Base-by-base conservation (phyloP, 1,284 basidiomycete genomes). In the Trametes versicolor region DNA sequence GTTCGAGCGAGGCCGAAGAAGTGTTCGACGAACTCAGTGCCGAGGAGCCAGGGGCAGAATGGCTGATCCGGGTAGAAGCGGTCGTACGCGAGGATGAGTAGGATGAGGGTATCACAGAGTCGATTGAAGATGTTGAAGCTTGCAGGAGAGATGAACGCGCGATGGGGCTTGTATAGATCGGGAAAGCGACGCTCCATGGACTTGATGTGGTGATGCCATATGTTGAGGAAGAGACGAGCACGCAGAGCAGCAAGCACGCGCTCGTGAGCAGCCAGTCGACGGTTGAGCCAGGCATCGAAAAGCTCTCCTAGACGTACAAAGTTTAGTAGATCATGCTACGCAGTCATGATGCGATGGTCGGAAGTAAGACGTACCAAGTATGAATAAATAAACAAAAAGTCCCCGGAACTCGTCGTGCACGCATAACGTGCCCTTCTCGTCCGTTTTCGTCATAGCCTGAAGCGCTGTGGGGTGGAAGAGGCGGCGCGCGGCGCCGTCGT, bases 11-110 rank as follows among this genome's bases (percentile, higher is more conserved):
- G 64, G 0, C 74, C 74, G 53, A 76, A 75, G 67, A 76, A 75
- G 51, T 75, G 74, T 50, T 76, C 73, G 8, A 76, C 70, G 51
- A 75, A 74, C 17, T 73, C 73, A 2, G 74, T 76, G 0, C 71
- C 73, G 1, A 50, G 5, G 12, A 50, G 25, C 49, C 49, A 50
- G 8, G 49, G 49, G 29, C 49, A 50, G 23, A 76, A 75, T 9
- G 74, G 68, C 10, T 71, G 61, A 17, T 63, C 37, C 0, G 69
- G 71, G 49, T 75, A 74, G 37, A 58, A 54, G 2, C 39, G 43
- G 0, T 52, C 27, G 54, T 68, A 70, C 12, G 64, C 64, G 21
- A 75, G 51, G 5, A 60, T 66, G 0, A 73, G 64, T 1, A 72
- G 55, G 9, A 75, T 47, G 0, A 74, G 56, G 1, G 58, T 64